A percentile compares a stretch with the other conserved stretches of the same genome.
Conservation (phyloP, 1,139 yeast species). For the Geotrichum fermentans region DNA sequence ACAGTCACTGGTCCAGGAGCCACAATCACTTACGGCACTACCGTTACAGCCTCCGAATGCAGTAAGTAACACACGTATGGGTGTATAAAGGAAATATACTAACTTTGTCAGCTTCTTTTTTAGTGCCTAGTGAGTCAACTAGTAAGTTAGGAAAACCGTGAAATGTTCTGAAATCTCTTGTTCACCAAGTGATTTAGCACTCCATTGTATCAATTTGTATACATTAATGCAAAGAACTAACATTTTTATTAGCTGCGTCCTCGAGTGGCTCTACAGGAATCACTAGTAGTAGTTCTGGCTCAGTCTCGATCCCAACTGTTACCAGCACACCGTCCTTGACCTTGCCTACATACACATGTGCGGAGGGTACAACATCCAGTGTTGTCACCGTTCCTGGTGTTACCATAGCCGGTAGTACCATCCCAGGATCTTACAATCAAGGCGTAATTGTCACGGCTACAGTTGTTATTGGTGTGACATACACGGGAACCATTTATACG, state of each 20-base stretch:
- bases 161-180: not conserved
- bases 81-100: constrained; percentile 21
- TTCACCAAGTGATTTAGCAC: not conserved
- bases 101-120: constrained; percentile 30
- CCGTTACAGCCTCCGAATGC: constrained; percentile 1
- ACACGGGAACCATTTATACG: constrained; percentile 22
- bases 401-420: constrained; percentile 20
- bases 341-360: constrained; percentile 14
- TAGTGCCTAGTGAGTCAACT: constrained; percentile 38
- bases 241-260: constrained; percentile 24
- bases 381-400: constrained; percentile 14
- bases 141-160: constrained; percentile 15
- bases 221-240: not conserved
- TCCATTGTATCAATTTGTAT: not conserved
- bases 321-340: constrained; percentile 8
- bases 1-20: constrained; percentile 18
- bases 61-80: constrained; percentile 12
- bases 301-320: constrained; percentile 18
- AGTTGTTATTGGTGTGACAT: constrained; percentile 20
- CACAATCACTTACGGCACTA: constrained; percentile 13
- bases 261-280: constrained; percentile 36
- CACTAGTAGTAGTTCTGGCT: constrained; percentile 37
- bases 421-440: constrained; percentile 14
- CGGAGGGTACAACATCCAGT: constrained; percentile 14
- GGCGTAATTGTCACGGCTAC: constrained; percentile 12